Evolutionary conservation across 2,329 filamentous ascomycete species (phyloP).

Genomic region (Diaporthe batatas): DNA sequence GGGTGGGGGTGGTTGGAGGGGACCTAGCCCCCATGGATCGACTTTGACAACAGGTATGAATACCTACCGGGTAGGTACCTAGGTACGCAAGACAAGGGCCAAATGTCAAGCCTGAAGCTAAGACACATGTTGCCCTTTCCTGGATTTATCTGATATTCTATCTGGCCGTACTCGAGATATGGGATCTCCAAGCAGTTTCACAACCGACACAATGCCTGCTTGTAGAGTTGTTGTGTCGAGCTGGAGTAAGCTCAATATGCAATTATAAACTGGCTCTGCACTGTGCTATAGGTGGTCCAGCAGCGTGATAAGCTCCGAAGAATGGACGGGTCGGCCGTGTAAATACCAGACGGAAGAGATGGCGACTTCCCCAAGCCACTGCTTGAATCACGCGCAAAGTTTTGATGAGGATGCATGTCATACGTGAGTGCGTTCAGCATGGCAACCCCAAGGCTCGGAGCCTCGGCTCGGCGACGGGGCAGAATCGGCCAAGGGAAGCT

Average conservation of each 20-base stretch:
- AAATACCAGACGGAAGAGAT: not conserved
- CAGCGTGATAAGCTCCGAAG: not conserved
- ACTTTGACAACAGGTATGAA: too few relatives aligned
- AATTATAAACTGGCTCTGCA: not conserved
- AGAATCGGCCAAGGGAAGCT: conserved; percentile 16
- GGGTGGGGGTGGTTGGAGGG: too few relatives aligned
- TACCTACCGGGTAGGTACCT: too few relatives aligned
- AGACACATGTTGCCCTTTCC: not conserved
- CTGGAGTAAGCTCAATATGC: not conserved
- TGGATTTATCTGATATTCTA: not conserved
- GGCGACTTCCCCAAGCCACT: not conserved
- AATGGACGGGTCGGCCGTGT: not conserved
- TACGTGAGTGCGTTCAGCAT: not conserved
- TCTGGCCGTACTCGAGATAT: not conserved
- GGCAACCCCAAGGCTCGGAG: not conserved
- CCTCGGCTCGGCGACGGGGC: conserved; percentile 25
- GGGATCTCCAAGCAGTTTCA: not conserved
- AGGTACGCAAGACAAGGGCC: too few relatives aligned
- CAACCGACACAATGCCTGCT: not conserved
- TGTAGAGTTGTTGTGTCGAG: not conserved
- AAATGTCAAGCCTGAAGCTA: not conserved
- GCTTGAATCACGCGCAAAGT: not conserved
- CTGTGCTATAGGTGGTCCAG: not conserved
- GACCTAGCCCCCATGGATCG: too few relatives aligned
- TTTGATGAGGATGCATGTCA: not conserved